A percentile compares a stretch with the other conserved stretches of the same genome.
phyloP scores from a whole-genome alignment of 2,329 filamentous ascomycete species.

The Phyllosticta citribraziliensis region DNA sequence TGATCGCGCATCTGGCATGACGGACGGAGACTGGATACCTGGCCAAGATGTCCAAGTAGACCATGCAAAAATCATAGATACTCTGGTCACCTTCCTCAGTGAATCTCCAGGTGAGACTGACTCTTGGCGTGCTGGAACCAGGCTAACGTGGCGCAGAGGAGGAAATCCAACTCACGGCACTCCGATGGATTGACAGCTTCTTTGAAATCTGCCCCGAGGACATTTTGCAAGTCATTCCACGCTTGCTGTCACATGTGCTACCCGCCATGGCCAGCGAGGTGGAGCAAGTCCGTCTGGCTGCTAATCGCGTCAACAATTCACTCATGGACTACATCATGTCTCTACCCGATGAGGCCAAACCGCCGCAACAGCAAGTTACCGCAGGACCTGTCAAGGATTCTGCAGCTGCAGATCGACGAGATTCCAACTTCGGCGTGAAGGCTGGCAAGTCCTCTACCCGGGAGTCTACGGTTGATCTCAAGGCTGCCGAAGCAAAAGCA shows the following conservation, averaged over 20 bases:
- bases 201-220: constrained; percentile 97
- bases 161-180: constrained; percentile 79
- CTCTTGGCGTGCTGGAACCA: constrained; percentile 13
- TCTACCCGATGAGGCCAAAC: constrained; percentile 54
- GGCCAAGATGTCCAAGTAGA: constrained; percentile 95
- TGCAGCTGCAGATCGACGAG: constrained; percentile 27
- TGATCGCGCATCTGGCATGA: constrained; percentile 36
- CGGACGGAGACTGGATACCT: constrained; percentile 91
- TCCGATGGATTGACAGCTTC: constrained; percentile 93
- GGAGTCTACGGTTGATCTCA: constrained; percentile 18
- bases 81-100: constrained; percentile 80
- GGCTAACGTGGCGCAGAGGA: constrained; percentile 52
- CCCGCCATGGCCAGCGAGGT: constrained; percentile 90
- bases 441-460: constrained; percentile 7
- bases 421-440: constrained; percentile 25
- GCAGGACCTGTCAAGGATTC: constrained; percentile 31
- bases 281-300: constrained; percentile 79
- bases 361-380: constrained; percentile 35
- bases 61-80: constrained; percentile 82
- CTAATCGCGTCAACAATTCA: constrained; percentile 78
- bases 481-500: constrained; percentile 23
- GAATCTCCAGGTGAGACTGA: constrained; percentile 57
- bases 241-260: constrained; percentile 80
- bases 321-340: constrained; percentile 93
- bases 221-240: constrained; percentile 87